Evolutionary conservation across 2,329 filamentous ascomycete species (phyloP), one percentile per base, ranked within the genome.

Genomic region (Fusarium sp.): DNA sequence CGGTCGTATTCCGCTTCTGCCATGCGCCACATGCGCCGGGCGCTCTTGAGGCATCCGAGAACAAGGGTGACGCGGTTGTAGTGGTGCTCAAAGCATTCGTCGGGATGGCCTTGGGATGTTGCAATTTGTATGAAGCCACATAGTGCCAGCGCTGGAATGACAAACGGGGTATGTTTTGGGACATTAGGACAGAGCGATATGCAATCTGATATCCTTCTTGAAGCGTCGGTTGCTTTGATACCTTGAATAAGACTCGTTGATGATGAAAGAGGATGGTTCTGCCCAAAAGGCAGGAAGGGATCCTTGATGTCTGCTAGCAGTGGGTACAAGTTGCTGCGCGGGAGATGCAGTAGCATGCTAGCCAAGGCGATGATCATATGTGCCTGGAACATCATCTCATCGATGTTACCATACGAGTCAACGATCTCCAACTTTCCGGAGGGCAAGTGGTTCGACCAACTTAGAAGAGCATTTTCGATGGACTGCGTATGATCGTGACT

Each of bases 321-420:
- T 7, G 72, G 52, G 18, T 75, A 59, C 0, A 72, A n/a, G 9
- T 62, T 74, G 22, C 72, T 75, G 2, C 75, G 66, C 7, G 75
- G 75, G 1, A 77, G 66, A n/a, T 77, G 75, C 1, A 77, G 41
- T 0, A 75, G 36, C 71, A 77, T 77, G 26, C 66, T 67, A 2
- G 75, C 71, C 14, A 77, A 52, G 1, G 73, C 71, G 1, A 77
- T 76, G 18, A 76, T 63, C 48, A 66, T 63, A 10, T 77, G 71
- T 0, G 75, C 75, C 24, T 77, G 75, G 2, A 77, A 76, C 71
- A 77, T 71, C 56, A 77, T 77, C 28, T 77, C 75, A 22, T 77
- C 75, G 1, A 76, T 72, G 4, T 75, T 70, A 1, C 75, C 75
- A 14, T 74, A 77, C 1, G 66, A 58, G 12, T 74, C 69, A 2